These are phyloP conservation scores for Septoria petroselini DNA, from an alignment of 2,329 filamentous ascomycete species.

Conservation along the genomic window DNA sequence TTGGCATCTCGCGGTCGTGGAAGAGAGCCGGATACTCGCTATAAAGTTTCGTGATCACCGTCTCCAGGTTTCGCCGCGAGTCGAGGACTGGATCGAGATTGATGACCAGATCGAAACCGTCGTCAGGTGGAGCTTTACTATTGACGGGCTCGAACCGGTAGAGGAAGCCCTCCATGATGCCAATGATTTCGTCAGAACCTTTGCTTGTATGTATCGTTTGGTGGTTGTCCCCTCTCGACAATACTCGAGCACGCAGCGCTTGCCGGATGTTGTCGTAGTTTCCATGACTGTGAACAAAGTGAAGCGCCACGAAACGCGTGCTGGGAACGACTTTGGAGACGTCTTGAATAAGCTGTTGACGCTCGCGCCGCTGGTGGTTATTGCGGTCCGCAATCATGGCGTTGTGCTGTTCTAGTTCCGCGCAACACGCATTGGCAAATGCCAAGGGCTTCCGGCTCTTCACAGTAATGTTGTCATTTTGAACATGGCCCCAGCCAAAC, in stretches of 20 bases:
- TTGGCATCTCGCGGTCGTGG: conserved; percentile 60
- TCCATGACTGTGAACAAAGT: conserved; percentile 73
- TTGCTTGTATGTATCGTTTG: conserved; percentile 92
- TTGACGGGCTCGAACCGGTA: conserved; percentile 77
- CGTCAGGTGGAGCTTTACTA: conserved; percentile 65
- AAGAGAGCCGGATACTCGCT: conserved; percentile 75
- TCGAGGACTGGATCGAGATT: conserved; percentile 72
- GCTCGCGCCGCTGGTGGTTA: conserved; percentile 84
- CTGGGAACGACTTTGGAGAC: conserved; percentile 60
- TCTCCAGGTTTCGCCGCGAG: conserved; percentile 86
- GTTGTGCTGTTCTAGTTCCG: conserved; percentile 60
- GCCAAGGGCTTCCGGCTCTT: conserved; percentile 69
- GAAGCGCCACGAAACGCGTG: conserved; percentile 75
- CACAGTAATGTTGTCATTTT: conserved; percentile 92
- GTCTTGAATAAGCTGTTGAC: conserved; percentile 81
- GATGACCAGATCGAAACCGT: conserved; percentile 78
- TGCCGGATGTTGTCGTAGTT: conserved; percentile 69
- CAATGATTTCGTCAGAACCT: conserved; percentile 68
- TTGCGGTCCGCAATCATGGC: conserved; percentile 91
- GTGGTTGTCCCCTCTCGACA: conserved; percentile 89
- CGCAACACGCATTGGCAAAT: conserved; percentile 70
- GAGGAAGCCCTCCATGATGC: conserved; percentile 95
- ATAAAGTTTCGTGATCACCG: conserved; percentile 67
- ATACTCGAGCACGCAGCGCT: conserved; percentile 73
- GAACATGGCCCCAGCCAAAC: conserved; percentile 87